These are phyloP conservation scores for Avena sativa DNA, from an alignment of 176 grass and related monocot species.

Conservation along the genomic window DNA sequence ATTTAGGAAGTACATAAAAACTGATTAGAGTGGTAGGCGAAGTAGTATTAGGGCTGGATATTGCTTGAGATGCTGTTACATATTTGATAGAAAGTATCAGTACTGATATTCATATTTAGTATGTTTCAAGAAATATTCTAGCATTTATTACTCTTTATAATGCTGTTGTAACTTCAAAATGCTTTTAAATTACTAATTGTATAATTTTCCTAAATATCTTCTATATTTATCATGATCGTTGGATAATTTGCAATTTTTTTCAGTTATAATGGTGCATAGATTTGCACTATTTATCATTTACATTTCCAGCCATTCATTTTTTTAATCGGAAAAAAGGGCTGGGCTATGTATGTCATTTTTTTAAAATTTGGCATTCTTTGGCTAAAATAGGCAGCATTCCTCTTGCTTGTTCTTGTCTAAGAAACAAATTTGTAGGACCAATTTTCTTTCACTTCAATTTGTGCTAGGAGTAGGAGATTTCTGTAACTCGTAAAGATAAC, in stretches of 20 bases:
- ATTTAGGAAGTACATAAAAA: neutral
- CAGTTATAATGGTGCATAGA: neutral
- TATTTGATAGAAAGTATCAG: constrained; percentile 2
- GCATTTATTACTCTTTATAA: neutral
- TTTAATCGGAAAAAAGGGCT: neutral
- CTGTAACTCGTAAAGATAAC: neutral
- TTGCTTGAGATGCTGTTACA: neutral
- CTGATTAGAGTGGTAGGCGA: neutral
- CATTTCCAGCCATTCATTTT: neutral
- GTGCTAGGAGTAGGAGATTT: neutral
- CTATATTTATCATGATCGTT: neutral
- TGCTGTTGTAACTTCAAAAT: neutral
- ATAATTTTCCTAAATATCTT: constrained; percentile 15
- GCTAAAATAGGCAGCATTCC: constrained; percentile 9
- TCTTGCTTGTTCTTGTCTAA: constrained; percentile 14
- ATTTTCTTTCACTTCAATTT: neutral
- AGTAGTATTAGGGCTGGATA: neutral
- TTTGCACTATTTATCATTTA: neutral
- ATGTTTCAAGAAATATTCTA: constrained; percentile 8
- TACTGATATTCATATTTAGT: neutral
- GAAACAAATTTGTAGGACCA: neutral
- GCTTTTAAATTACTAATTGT: neutral
- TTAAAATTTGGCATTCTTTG: constrained; percentile 7
- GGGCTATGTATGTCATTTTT: neutral
- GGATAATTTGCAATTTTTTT: neutral